Evolutionary conservation across 2,329 filamentous ascomycete species (phyloP).

Genomic region (Zasmidium angulare): DNA sequence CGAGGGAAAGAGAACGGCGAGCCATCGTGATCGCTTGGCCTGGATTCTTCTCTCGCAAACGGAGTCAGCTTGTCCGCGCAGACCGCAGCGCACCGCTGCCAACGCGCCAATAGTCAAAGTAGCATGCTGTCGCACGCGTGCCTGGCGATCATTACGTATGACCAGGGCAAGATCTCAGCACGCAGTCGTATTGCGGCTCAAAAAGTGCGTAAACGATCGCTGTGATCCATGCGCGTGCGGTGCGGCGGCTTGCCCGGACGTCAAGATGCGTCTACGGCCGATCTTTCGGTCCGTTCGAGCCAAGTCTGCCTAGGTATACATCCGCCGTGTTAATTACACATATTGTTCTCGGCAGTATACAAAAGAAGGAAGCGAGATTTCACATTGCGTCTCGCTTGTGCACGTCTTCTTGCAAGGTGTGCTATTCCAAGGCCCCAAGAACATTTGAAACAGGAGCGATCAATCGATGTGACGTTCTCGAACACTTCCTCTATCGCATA

Average conservation of each 20-base stretch:
- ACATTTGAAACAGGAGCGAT: too few species aligned
- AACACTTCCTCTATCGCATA: neutral
- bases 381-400: too few species aligned
- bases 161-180: neutral
- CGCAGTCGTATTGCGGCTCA: neutral
- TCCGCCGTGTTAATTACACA: too few species aligned
- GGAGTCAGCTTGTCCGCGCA: neutral
- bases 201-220: neutral
- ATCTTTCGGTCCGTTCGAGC: too few species aligned
- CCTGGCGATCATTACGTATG: neutral
- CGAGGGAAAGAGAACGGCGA: neutral
- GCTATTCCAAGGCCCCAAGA: too few species aligned
- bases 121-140: neutral
- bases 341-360: too few species aligned
- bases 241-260: too few species aligned
- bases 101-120: neutral
- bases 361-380: too few species aligned
- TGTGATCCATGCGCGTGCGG: neutral
- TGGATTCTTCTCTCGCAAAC: neutral
- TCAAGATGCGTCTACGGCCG: too few species aligned
- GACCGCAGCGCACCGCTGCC: neutral
- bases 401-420: too few species aligned
- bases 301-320: too few species aligned
- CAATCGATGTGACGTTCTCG: too few species aligned
- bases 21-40: neutral